Evolutionary conservation across 371 early-diverging fungal species (phyloP).

Genomic region (Mucor mucedo): DNA sequence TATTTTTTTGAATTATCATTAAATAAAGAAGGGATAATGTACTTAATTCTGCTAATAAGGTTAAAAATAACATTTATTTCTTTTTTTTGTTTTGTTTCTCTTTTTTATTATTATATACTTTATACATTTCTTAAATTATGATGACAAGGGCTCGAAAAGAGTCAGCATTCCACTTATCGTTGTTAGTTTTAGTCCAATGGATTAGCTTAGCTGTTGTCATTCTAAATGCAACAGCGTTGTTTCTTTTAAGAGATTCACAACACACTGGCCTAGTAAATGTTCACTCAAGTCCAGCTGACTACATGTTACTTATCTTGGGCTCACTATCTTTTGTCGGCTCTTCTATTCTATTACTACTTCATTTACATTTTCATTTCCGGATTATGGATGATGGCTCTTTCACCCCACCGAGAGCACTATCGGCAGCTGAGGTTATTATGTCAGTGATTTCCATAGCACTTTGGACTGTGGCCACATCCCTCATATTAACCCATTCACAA

Average conservation of each 20-base stretch:
- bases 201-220: conserved; percentile 30
- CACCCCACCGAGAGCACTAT: conserved; percentile 13
- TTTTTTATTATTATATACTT: conserved; percentile 14
- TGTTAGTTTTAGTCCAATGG: conserved; percentile 25
- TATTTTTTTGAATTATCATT: not conserved
- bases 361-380: conserved; percentile 20
- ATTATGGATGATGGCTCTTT: conserved; percentile 12
- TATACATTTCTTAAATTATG: conserved; percentile 6
- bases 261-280: conserved; percentile 12
- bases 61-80: not conserved
- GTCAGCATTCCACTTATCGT: conserved; percentile 23
- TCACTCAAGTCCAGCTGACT: conserved; percentile 19
- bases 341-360: conserved; percentile 12
- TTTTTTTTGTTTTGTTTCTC: not conserved
- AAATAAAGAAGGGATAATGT: not conserved
- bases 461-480: conserved; percentile 24
- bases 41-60: not conserved
- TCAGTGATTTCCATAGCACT: conserved; percentile 22
- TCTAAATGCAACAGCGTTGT: conserved; percentile 29
- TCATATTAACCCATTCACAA: conserved; percentile 26
- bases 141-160: conserved; percentile 31
- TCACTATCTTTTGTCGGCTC: conserved; percentile 19
- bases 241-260: conserved; percentile 11
- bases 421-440: conserved; percentile 19
- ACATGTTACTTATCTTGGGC: conserved; percentile 19